Evolutionary conservation across 2,329 filamentous ascomycete species (phyloP).

Genomic region (Sordariomycetes sp.): DNA sequence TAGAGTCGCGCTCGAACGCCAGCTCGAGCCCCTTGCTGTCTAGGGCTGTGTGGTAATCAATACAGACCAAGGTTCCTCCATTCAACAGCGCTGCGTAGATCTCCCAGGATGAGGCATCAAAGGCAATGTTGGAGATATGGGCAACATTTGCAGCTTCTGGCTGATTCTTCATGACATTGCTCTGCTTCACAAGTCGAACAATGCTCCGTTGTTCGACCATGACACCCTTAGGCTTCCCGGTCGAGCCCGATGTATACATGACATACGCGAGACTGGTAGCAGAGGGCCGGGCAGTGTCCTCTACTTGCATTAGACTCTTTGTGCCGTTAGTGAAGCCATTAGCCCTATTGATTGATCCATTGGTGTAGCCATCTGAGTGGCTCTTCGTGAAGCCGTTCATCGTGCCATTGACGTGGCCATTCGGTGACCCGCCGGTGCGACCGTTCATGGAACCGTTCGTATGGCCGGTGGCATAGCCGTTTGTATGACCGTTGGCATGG

Average conservation of each 20-base stretch:
- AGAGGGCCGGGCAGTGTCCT: not conserved
- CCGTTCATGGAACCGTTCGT: too few species aligned
- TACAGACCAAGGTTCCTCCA: conserved; percentile 28
- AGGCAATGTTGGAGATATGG: not conserved
- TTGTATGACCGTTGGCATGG: too few species aligned
- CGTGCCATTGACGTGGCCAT: too few species aligned
- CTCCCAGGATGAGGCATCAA: not conserved
- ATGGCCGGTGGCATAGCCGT: too few species aligned
- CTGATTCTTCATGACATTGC: too few species aligned
- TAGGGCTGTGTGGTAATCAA: conserved; percentile 22
- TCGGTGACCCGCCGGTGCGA: too few species aligned
- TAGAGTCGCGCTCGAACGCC: conserved; percentile 4
- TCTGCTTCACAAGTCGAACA: too few species aligned
- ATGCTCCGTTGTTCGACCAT: not conserved
- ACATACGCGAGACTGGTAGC: conserved; percentile 10
- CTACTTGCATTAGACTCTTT: not conserved
- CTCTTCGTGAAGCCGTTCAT: too few species aligned
- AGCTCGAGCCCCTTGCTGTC: conserved; percentile 4
- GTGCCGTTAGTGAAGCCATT: not conserved
- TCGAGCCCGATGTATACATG: conserved; percentile 14
- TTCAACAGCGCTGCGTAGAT: conserved; percentile 3
- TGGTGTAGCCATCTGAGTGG: too few species aligned
- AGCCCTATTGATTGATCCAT: too few species aligned
- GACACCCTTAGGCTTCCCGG: conserved; percentile 4
- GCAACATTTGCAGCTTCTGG: too few species aligned